Base-by-base conservation (phyloP, 2,329 filamentous ascomycete genomes). In the Chaetomium globosum region DNA sequence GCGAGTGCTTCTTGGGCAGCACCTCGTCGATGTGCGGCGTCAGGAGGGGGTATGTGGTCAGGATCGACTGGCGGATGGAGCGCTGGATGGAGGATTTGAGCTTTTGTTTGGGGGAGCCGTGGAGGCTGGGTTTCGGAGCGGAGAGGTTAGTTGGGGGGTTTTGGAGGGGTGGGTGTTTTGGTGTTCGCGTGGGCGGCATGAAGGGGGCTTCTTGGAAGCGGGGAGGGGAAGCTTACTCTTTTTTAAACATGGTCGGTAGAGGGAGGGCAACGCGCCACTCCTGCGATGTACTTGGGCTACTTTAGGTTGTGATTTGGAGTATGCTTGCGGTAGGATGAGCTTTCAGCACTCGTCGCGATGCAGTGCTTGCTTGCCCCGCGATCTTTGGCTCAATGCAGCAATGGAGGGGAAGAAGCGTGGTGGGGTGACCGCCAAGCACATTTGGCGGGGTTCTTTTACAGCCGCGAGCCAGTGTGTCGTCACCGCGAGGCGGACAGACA, bases 51-150 rank as follows among this genome's bases (percentile, higher is more conserved):
- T 96, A 97, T 61, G 90, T 90, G 65, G 92, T 84, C 69, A 95
- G 82, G 71, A 98, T 86, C 74, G 91, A 91, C 74, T 89, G 84
- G 72, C 95, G 91, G 73, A 99, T 89, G 69, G 83, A 86, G 74
- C 95, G 91, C 82, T 97, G 93, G 64, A 92, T 92, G 28, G 93
- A 97, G 70, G 94, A 97, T 81, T 98, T 99, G 79, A 98, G 92
- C 83, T 98, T 98, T 73, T 93, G 92, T 81, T 95, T 96, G 64
- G 91, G 89, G 71, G 90, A 87, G 30, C 89, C 81, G 73, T 87
- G 82, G 77, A 97, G 88, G 71, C 91, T 94, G 26, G 26, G 26
- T 74, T 53, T 46, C 26, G 19, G 9, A 46, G 43, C 43, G n/a
- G 65, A 23, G 39, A 33, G 60, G 69, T 75, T 70, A 73, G 71